Base-by-base conservation (phyloP, 768 basidiomycete species). In the Exidia glandulosa region DNA sequence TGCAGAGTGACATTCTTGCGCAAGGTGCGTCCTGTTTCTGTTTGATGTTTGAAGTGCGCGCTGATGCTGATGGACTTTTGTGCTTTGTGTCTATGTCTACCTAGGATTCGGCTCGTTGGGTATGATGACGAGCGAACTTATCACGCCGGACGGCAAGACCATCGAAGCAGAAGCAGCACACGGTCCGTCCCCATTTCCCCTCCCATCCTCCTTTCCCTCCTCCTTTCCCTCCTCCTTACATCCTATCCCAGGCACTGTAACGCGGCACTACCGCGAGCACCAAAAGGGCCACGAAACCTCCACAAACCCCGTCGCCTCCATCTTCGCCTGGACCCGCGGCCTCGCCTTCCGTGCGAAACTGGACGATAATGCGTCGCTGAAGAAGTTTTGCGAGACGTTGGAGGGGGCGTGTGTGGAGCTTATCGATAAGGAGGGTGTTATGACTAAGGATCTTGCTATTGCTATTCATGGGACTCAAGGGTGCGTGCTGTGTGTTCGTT, bases 281-380 rank as follows among this genome's bases (percentile, higher is more conserved):
- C 95, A 98, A 74, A 95, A 97, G 78, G 95, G 95, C 57, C 86
- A 87, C 61, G 96, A 98, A 77, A 98, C 95, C 12, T 94, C 90
- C 60, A 99, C 95, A 52, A 99, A 99, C 81, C 94, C 95, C 41
- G 94, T 98, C 65, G 95, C 95, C 50, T 93, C 90, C 60, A 97
- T 99, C 77, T 98, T 94, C 67, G 95, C 95, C 7, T 99, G 95
- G 95, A 98, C 95, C 16, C 86, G 96, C 52, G 95, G 95, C 0
- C 80, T 99, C 45, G 75, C 91, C 58, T 92, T 93, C 75, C 87
- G 94, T 65, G 94, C 94, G 63, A 93, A 91, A 77, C 79, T 97
- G 33, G 95, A 99, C 69, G 76, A 76, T 41, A 98, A 95, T 70
- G 82, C 81, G 25, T 77, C 77, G 33, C 81, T 99, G 31, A 76